phyloP scores from a whole-genome alignment of 1,139 yeast genomes.

The Yamadazyma friedrichii region DNA sequence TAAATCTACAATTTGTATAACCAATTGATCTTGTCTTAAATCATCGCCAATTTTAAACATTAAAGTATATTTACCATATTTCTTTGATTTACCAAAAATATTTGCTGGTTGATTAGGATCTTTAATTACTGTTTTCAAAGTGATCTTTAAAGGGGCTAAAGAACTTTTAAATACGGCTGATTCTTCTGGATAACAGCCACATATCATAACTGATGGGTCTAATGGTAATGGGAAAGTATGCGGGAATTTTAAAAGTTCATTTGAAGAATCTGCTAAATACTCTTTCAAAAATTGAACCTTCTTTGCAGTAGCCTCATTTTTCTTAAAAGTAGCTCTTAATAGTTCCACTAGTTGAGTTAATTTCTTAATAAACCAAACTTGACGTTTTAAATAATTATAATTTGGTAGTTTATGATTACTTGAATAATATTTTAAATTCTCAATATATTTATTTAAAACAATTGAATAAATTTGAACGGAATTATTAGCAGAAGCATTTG shows the following conservation, averaged over 20 bases:
- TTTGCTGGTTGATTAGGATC: conserved; percentile 21
- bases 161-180: conserved; percentile 89
- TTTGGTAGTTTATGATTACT: conserved; percentile 30
- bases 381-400: conserved; percentile 40
- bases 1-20: conserved; percentile 83
- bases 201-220: conserved; percentile 64
- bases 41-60: conserved; percentile 98
- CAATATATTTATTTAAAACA: conserved; percentile 41
- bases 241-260: conserved; percentile 40
- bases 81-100: conserved; percentile 32
- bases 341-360: conserved; percentile 41
- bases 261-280: conserved; percentile 38
- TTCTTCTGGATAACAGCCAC: conserved; percentile 78
- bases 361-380: conserved; percentile 47
- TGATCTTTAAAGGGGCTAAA: conserved; percentile 80
- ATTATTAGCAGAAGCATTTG: conserved; percentile 11
- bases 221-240: conserved; percentile 68
- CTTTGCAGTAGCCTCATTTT: conserved; percentile 45
- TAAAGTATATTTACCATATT: conserved; percentile 64
- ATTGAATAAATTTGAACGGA: conserved; percentile 29
- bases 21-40: conserved; percentile 91
- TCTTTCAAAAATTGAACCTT: conserved; percentile 43
- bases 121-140: conserved; percentile 58
- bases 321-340: conserved; percentile 38
- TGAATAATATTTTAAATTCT: conserved; percentile 32